phyloP scores from a whole-genome alignment of 805 yeast genomes.

The Yamadazyma sp. region DNA sequence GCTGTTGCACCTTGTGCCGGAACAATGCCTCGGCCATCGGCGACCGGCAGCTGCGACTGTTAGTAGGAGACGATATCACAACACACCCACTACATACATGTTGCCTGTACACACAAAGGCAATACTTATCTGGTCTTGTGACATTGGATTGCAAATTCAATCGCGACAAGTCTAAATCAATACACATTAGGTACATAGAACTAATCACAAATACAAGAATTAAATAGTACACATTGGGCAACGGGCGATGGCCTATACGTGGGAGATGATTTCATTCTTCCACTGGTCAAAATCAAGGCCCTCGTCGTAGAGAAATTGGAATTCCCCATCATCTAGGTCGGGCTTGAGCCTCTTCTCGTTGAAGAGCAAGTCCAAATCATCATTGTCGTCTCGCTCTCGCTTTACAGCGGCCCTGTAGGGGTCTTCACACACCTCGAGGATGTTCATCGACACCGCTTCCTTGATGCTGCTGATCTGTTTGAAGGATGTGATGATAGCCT shows the following conservation, averaged over 20 bases:
- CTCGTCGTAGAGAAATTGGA: slow-evolving; percentile 20
- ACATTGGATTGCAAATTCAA: background rate
- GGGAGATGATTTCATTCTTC: slow-evolving; percentile 12
- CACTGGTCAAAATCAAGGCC: slow-evolving; percentile 14
- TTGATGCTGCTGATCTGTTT: slow-evolving; percentile 41
- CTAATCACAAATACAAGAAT: slow-evolving; percentile 1
- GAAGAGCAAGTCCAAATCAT: slow-evolving; percentile 37
- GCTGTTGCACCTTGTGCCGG: slow-evolving; percentile 55
- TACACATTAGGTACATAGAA: background rate
- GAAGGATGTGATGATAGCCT: slow-evolving; percentile 46
- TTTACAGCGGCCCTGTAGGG: slow-evolving; percentile 15
- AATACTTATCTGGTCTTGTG: slow-evolving; percentile 33
- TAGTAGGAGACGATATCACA: slow-evolving; percentile 1
- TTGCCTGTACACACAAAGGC: slow-evolving; percentile 93
- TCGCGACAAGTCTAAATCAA: background rate
- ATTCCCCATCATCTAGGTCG: slow-evolving; percentile 16
- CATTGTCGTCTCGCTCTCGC: slow-evolving; percentile 27
- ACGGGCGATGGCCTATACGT: too few species aligned
- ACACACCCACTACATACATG: slow-evolving; percentile 60
- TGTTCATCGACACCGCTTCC: slow-evolving; percentile 29
- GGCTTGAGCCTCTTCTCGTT: slow-evolving; percentile 34
- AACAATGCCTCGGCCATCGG: slow-evolving; percentile 98
- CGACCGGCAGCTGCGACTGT: slow-evolving; percentile 69
- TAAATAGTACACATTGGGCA: background rate
- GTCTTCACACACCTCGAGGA: slow-evolving; percentile 24